Conservation (phyloP, 2,329 filamentous ascomycete genomes). For the Dendryphion nanum region DNA sequence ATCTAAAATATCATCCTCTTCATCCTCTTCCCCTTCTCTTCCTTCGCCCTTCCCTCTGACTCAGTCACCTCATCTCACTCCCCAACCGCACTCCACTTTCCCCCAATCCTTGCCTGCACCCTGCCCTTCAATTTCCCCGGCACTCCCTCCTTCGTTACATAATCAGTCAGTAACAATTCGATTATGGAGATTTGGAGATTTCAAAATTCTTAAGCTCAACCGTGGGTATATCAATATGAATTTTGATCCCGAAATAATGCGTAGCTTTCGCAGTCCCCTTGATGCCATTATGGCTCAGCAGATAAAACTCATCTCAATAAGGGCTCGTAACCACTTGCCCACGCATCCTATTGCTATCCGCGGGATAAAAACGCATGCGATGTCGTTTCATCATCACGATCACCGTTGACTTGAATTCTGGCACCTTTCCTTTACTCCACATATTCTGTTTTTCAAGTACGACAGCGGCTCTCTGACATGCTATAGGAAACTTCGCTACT, state of each 20-base stretch:
- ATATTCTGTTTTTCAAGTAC: no score
- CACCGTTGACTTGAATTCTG: no score
- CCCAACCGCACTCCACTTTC: neutral
- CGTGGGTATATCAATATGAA: no score
- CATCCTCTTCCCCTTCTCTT: neutral
- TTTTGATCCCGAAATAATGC: neutral
- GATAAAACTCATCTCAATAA: neutral
- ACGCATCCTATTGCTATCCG: no score
- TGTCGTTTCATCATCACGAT: no score
- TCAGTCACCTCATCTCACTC: neutral
- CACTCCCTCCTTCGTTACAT: neutral
- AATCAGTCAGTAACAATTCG: neutral
- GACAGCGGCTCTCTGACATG: no score
- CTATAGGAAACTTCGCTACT: no score
- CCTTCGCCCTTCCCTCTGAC: neutral
- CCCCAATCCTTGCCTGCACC: neutral
- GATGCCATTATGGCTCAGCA: neutral
- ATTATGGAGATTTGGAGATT: no score
- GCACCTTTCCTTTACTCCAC: no score
- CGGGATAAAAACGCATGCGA: no score
- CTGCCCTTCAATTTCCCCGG: neutral
- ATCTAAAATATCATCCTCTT: neutral
- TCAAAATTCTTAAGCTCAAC: no score
- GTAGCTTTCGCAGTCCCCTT: neutral
- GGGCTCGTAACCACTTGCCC: no score